Base-by-base conservation (phyloP, 2,329 filamentous ascomycete genomes). In the Colletotrichum brevisporum region DNA sequence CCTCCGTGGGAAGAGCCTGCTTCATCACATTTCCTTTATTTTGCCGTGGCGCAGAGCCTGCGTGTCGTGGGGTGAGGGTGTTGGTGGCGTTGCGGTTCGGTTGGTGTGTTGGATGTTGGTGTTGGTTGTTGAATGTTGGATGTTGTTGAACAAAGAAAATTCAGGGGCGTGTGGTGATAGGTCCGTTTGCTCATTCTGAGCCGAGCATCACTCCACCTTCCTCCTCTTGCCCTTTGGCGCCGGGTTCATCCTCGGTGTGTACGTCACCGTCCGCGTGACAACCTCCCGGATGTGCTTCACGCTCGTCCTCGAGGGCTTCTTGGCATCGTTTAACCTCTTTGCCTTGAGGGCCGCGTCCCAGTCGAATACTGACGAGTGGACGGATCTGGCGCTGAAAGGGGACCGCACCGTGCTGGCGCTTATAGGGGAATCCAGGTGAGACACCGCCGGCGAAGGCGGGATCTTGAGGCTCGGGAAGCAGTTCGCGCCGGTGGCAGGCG, bases 201-300 rank as follows among this genome's bases (percentile, higher is more conserved):
- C 24, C 47, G 52, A 26, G 3, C 41, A 31, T 70, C 75, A 84
- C 72, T 87, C 84, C 56, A 86, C 80, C 85, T 94, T 97, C 83
- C 95, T 91, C 83, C 94, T 90, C 88, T 98, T 98, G 72, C 95
- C 95, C 80, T 95, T 95, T 8, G 94, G 95, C 45, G 95, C 94
- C 26, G 95, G 93, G 73, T 94, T 93, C 83, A 98, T 93, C 73
- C 91, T 86, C 70, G 90, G 92, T 78, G 93, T 97, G 81, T 97
- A 97, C 48, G 94, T 97, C 69, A 97, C 93, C 16, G 94, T 98
- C 74, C 94, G 89, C n/a, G 95, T 98, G 61, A 98, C 93, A 5
- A 98, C 94, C 79, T 98, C 94, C 63, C 94, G 87, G 67, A 98
- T 94, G 76, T 92, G 87, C 69, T 91, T 88, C 65, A 91, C 85